These are phyloP conservation scores for Blastomyces silverae DNA, from an alignment of 2,329 filamentous ascomycete species.

Conservation along the genomic window DNA sequence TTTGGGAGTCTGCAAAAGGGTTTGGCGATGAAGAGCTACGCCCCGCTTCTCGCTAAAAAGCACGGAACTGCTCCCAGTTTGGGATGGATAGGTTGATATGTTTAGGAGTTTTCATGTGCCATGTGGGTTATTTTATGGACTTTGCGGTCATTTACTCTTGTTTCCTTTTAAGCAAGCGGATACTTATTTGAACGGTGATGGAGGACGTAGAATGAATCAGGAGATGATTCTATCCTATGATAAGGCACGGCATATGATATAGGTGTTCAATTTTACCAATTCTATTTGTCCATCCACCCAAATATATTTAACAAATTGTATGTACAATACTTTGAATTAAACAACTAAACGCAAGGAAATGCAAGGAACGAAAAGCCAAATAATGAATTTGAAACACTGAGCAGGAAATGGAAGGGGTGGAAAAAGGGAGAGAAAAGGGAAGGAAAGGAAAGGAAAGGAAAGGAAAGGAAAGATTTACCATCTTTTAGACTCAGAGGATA, in stretches of 20 bases:
- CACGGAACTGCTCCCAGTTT: not conserved
- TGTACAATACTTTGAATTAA: not conserved
- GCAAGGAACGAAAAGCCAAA: not conserved
- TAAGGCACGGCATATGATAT: not conserved
- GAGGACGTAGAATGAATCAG: not conserved
- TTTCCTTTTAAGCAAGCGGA: not conserved
- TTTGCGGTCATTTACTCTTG: not conserved
- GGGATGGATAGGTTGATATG: not conserved
- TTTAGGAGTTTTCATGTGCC: not conserved
- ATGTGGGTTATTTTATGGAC: not conserved
- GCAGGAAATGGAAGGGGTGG: not conserved
- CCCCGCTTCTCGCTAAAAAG: not conserved
- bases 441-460: not conserved
- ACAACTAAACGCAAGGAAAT: not conserved
- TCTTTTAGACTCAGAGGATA: not conserved
- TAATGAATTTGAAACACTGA: not conserved
- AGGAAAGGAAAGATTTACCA: too few relatives aligned
- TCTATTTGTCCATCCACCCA: not conserved
- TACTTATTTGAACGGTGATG: too few relatives aligned
- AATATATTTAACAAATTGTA: constrained; percentile 3
- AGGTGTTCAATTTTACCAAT: not conserved
- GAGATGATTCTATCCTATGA: not conserved
- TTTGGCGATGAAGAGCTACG: not conserved
- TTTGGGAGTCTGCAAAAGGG: not conserved
- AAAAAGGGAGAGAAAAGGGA: not conserved